Evolutionary conservation across 176 grass and related monocot genomes (phyloP).

Genomic region (Tuctoria greenei): DNA sequence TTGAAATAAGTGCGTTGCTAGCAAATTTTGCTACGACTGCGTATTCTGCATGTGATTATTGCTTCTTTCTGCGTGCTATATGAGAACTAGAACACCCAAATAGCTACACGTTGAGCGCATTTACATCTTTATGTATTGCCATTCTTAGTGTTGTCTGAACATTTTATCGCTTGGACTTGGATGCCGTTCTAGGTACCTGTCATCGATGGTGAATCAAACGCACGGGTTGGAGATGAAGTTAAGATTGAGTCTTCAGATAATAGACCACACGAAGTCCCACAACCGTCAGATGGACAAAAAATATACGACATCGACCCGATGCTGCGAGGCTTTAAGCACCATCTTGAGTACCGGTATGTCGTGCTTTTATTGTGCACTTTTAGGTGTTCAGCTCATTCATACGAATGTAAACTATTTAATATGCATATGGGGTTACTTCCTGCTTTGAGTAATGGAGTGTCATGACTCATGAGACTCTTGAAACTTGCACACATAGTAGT

Average conservation of each 20-base stretch:
- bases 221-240: conserved; percentile 26
- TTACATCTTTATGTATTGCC: neutral
- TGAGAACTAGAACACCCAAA: conserved; percentile 10
- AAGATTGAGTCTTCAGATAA: conserved; percentile 30
- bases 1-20: neutral
- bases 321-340: conserved; percentile 48
- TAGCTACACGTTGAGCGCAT: neutral
- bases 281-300: conserved; percentile 54
- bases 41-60: neutral
- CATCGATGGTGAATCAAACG: conserved; percentile 30
- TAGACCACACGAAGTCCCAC: conserved; percentile 45
- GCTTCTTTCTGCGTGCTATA: conserved; percentile 1
- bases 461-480: neutral
- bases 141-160: conserved; percentile 19
- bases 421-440: neutral
- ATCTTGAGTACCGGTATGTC: conserved; percentile 79
- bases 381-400: neutral
- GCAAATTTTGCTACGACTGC: neutral
- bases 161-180: conserved; percentile 9
- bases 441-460: neutral
- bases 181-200: conserved; percentile 43
- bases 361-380: conserved; percentile 18
- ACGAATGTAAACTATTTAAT: neutral
- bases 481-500: neutral
- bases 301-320: conserved; percentile 74